Base-by-base conservation (phyloP, 768 basidiomycete species). In the Suillus ampliporus region DNA sequence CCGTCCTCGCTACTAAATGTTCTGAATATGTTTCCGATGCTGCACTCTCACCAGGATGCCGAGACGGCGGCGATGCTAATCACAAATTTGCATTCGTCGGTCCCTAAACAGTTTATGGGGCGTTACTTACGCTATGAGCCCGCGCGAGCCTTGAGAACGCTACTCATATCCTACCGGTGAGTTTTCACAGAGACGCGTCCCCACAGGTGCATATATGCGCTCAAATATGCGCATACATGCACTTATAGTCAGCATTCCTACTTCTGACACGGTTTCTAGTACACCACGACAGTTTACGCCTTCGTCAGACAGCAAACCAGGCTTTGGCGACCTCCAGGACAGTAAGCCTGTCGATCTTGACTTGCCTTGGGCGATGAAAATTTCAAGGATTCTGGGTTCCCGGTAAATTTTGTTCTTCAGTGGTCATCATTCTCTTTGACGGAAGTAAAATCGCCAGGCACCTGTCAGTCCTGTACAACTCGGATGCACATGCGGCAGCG, bases 141-240 rank as follows among this genome's bases (percentile, higher is more conserved):
- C 26, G 92, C 92, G 15, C 84, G 90, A 63, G 90, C 91, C 15
- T 89, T 88, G 67, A 84, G 89, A 65, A 86, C 90, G 37, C 77
- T 94, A 23, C 78, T 91, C 61, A 78, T 94, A 57, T 93, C 92
- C 28, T 93, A 91, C 74, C 82, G 89, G 90, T 88, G 64, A 52
- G 77, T 68, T 31, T 48, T 17, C 7, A 21, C n/a, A 2, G 21
- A 57, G 34, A n/a, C n/a, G 17, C 38, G 6, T 26, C 11, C 38
- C 17, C 23, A 19, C 17, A 26, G 17, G 53, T 23, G 15, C 8
- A 46, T 23, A 47, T 52, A 40, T 57, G 23, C 34, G 13, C 44
- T 15, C 17, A 5, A 41, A 54, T 34, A 15, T 19, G 57, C 35
- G 17, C 26, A 56, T 65, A 67, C 70, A 69, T 68, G 65, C 65